Evolutionary conservation across 1,284 basidiomycete species (phyloP).

Genomic region (Marasmius fiardii): DNA sequence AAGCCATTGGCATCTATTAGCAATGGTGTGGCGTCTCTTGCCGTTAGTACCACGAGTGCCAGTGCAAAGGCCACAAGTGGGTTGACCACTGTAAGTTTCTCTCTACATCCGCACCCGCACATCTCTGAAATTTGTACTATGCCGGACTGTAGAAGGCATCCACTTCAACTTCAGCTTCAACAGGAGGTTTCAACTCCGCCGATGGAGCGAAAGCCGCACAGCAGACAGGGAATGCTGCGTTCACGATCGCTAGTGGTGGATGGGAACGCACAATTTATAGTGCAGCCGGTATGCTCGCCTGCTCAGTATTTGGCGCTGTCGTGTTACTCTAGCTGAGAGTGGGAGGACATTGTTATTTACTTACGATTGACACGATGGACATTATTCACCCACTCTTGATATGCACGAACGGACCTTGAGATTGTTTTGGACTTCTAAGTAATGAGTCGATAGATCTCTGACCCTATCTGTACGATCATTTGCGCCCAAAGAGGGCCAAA

Average conservation of each 20-base stretch:
- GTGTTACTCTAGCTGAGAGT: neutral
- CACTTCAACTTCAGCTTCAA: neutral
- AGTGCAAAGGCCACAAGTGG: neutral
- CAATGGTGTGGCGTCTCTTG: conserved; percentile 22
- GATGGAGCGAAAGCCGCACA: neutral
- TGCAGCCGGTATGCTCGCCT: neutral
- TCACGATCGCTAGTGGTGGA: neutral
- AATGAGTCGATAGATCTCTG: too few relatives aligned
- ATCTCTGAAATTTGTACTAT: neutral
- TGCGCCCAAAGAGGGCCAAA: too few relatives aligned
- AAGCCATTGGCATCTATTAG: conserved; percentile 36
- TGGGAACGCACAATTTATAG: neutral
- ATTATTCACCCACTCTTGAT: too few relatives aligned
- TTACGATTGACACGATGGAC: neutral
- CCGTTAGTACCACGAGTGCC: neutral
- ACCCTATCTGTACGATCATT: too few relatives aligned
- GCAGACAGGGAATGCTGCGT: neutral
- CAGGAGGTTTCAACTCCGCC: neutral
- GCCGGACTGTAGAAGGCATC: neutral
- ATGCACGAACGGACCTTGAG: too few relatives aligned
- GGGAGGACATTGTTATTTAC: neutral
- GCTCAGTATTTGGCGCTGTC: neutral
- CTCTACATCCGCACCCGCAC: neutral
- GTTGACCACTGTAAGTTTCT: neutral
- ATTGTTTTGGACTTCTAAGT: too few relatives aligned